Percentiles rank a stretch among this genome's conserved stretches.
phyloP scores from a whole-genome alignment of 352 stramenopile species.

The Aphanomyces invadans region DNA sequence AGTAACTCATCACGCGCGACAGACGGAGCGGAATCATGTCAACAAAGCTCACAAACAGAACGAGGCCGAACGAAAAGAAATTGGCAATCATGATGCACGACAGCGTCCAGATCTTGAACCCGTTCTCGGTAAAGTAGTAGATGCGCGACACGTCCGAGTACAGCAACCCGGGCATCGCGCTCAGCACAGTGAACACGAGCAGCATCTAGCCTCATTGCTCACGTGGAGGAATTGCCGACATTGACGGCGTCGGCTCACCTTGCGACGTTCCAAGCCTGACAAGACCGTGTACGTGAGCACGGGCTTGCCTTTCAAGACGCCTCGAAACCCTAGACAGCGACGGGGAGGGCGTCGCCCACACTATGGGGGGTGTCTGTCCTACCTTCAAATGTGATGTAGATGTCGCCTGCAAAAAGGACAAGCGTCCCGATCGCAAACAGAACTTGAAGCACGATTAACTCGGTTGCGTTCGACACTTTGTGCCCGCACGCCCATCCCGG shows the following conservation, averaged over 20 bases:
- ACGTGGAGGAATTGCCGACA: neutral
- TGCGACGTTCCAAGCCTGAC: slow-evolving; percentile 14
- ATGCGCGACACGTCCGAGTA: slow-evolving; percentile 19
- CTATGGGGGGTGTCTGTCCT: too few relatives aligned
- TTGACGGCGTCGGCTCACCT: slow-evolving; percentile 13
- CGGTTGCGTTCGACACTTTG: neutral
- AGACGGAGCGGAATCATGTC: slow-evolving; percentile 1
- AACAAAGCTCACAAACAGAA: slow-evolving; percentile 5
- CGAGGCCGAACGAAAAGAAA: slow-evolving; percentile 10
- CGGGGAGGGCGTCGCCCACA: too few relatives aligned
- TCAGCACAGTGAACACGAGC: neutral
- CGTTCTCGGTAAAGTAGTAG: slow-evolving; percentile 12
- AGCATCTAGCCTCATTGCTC: neutral
- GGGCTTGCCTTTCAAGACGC: slow-evolving; percentile 8
- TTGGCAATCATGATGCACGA: slow-evolving; percentile 14
- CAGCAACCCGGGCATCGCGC: neutral
- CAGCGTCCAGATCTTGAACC: slow-evolving; percentile 24
- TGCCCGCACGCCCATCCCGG: slow-evolving; percentile 14
- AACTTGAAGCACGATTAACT: slow-evolving; percentile 18
- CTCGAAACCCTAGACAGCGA: slow-evolving; percentile 11
- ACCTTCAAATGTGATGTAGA: slow-evolving; percentile 21
- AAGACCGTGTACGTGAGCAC: slow-evolving; percentile 16
- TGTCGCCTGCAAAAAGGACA: slow-evolving; percentile 1
- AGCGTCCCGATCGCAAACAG: slow-evolving; percentile 3
- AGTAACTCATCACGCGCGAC: slow-evolving; percentile 1